Conservation (phyloP, 306 rosid species). For the Lithocarpus polystachyus region DNA sequence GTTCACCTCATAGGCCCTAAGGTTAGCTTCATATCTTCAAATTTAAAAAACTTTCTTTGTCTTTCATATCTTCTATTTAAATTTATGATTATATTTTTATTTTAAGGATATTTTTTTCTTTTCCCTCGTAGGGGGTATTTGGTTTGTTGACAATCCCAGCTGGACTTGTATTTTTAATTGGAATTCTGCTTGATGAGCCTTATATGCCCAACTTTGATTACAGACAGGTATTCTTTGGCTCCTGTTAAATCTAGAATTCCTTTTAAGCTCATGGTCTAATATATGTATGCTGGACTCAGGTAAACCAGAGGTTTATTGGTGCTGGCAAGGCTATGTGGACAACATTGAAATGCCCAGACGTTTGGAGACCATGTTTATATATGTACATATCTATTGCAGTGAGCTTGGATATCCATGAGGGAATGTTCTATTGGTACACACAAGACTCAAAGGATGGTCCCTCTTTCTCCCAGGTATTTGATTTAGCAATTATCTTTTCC, state of each 20-base stretch:
- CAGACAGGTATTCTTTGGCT: constrained; percentile 52
- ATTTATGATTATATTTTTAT: not conserved
- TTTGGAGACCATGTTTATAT: constrained; percentile 88
- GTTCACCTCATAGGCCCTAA: constrained; percentile 86
- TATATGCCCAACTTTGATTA: constrained; percentile 48
- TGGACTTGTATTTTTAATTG: constrained; percentile 66
- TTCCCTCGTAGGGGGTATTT: constrained; percentile 64
- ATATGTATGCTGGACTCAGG: constrained; percentile 45
- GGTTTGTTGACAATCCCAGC: constrained; percentile 84
- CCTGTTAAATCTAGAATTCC: not conserved
- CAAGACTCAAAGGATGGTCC: constrained; percentile 74
- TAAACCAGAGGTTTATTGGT: constrained; percentile 59
- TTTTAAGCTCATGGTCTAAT: constrained; percentile 20
- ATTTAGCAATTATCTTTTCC: not conserved
- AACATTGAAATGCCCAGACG: constrained; percentile 65
- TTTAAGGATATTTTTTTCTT: constrained; percentile 19
- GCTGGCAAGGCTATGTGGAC: constrained; percentile 85
- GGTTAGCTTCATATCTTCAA: constrained; percentile 43
- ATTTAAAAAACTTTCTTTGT: not conserved
- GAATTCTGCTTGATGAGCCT: constrained; percentile 73
- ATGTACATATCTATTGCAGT: constrained; percentile 80
- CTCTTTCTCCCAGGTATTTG: constrained; percentile 76
- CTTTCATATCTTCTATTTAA: constrained; percentile 8
- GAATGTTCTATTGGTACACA: constrained; percentile 95
- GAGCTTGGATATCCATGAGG: constrained; percentile 78